Evolutionary conservation across 2,329 filamentous ascomycete genomes (phyloP), one percentile per base, ranked within the genome.

Genomic region (Cladophialophora exuberans): DNA sequence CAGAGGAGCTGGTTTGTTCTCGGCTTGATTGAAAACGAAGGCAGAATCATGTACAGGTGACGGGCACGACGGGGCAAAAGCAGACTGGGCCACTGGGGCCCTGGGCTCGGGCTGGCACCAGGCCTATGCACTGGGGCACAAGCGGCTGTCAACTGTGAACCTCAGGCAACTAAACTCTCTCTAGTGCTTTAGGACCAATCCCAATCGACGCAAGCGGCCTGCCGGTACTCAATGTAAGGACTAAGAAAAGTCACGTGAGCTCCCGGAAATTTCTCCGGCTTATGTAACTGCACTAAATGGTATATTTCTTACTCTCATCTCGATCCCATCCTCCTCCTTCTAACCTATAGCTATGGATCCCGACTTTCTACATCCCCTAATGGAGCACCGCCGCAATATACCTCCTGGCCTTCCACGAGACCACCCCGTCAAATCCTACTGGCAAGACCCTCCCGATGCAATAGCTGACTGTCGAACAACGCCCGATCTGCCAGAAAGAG

Each of bases 341-440:
- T n/a, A n/a, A n/a, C n/a, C n/a, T n/a, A 49, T 22, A 22, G 39
- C 39, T 9, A 18, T 22, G 22, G 39, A 42, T 42, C 39, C 18
- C 23, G 39, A 42, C 22, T 42, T 42, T 25, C 22, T 25, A 9
- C 31, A 50, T 22, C 22, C 30, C 26, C 54, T 38, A 54, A 52
- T 46, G 56, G 62, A 53, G 18, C 26, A 43, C 18, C 50, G 45
- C 52, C 41, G 55, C 23, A 22, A 61, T 52, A 35, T 38, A 51
- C 25, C 63, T 30, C 54, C 72, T 18, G 68, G 68, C 10, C 58
- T 74, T 4, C 73, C 73, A 2, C 62, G 64, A 3, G 41, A 64
- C 1, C 67, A 71, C 31, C 72, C 73, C 3, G 73, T 69, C 1
- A 13, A 62, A 7, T 68, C 73, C 4, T 71, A 69, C 45, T 72